Base-by-base conservation (phyloP, 1,284 basidiomycete genomes). In the Ustilago curta region DNA sequence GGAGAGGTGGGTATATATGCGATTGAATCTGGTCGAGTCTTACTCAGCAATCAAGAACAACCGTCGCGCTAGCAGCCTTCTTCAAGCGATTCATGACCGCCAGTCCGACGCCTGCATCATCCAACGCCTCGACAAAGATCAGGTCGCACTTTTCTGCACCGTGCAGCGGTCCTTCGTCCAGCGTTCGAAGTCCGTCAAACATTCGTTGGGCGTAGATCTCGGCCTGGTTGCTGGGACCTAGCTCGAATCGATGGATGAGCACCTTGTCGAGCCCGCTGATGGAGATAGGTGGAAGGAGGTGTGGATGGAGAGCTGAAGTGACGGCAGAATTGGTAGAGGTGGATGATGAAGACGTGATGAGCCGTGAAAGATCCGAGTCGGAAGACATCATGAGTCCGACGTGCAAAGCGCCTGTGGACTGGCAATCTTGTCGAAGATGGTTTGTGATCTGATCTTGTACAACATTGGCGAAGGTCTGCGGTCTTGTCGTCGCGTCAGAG, bases 81-180 rank as follows among this genome's bases (percentile, higher is more conserved):
- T 89, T 90, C n/a, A 95, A 90, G n/a, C 96, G 88, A 84, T 99
- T 98, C 95, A 98, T 98, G 27, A 99, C 90, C 1, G 97, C 97
- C 49, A 98, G 86, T 0, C 96, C 97, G 76, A 97, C 91, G 29
- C 90, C 89, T 21, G 89, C 89, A 84, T 97, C 94, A 37, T 88
- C 85, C 19, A 97, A 88, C 64, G 91, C 94, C 85, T 99, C 95
- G 54, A 97, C 89, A 16, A 98, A 85, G 76, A 99, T 98, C 31
- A 91, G 81, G 78, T 95, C 91, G 7, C 94, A 94, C 62, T 27
- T 65, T 16, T 54, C 43, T 12, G 54, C 85, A 86, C 25, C 62
- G 25, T 18, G 62, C 31, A 68, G 49, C 12, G 56, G 73, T 0
- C 69, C 76, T 53, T 82, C 72, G 79, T 98, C 95, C 42, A 97